Percentiles rank a stretch among this genome's conserved stretches.
Conservation (phyloP, 768 basidiomycete genomes). For the Lactarius quietus region DNA sequence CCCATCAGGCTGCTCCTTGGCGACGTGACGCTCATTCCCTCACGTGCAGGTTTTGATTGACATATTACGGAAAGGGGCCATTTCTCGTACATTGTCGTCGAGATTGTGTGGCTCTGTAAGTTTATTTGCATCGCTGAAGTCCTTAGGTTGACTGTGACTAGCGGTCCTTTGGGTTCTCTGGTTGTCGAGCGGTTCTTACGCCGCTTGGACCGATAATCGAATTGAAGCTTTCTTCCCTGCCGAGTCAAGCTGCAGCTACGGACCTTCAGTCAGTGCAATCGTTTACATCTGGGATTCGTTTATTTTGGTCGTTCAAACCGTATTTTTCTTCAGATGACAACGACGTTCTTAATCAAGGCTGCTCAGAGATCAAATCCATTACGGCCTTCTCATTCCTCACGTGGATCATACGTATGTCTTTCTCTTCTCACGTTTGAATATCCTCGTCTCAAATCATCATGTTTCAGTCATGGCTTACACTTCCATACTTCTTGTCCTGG, state of each 20-base stretch:
- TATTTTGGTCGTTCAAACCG: neutral
- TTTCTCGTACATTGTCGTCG: conserved; percentile 40
- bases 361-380: conserved; percentile 34
- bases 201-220: conserved; percentile 26
- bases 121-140: neutral
- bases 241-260: conserved; percentile 17
- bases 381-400: conserved; percentile 38
- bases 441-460: conserved; percentile 7
- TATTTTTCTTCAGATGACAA: neutral
- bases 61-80: conserved; percentile 34
- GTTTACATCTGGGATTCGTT: neutral
- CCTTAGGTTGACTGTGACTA: conserved; percentile 16
- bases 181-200: conserved; percentile 37
- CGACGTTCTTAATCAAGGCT: conserved; percentile 16
- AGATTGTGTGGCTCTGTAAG: conserved; percentile 39
- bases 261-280: neutral
- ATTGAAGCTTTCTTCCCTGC: neutral
- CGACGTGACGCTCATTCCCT: neutral
- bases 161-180: conserved; percentile 39
- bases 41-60: conserved; percentile 36
- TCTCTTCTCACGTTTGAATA: neutral
- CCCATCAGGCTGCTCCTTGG: neutral
- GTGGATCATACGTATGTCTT: conserved; percentile 35
- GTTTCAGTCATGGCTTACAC: conserved; percentile 36
- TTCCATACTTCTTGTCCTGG: conserved; percentile 28